Evolutionary conservation across 2,329 filamentous ascomycete genomes (phyloP).

Genomic region (Talaromyces sp.): DNA sequence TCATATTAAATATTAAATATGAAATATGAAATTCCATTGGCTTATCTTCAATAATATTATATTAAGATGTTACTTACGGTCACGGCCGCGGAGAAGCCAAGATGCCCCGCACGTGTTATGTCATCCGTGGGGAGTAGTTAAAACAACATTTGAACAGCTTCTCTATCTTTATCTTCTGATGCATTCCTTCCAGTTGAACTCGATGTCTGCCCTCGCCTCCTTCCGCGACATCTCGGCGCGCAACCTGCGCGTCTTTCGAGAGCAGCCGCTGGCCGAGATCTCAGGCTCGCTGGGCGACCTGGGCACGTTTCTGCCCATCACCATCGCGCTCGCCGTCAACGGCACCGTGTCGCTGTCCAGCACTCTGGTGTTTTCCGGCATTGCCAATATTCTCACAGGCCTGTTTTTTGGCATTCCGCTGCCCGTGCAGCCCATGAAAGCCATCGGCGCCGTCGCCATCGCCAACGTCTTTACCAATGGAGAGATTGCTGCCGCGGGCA

Average conservation of each 20-base stretch:
- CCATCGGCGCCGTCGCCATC: slow-evolving; percentile 88
- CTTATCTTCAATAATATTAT: too few species aligned
- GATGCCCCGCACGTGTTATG: background rate
- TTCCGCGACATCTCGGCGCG: slow-evolving; percentile 31
- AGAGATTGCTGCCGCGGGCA: slow-evolving; percentile 75
- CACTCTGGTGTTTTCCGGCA: slow-evolving; percentile 81
- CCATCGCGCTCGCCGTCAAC: slow-evolving; percentile 76
- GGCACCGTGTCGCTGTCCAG: slow-evolving; percentile 74
- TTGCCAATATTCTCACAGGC: slow-evolving; percentile 82
- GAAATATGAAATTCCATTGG: too few species aligned
- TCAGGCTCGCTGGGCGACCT: slow-evolving; percentile 86
- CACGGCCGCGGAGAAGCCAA: background rate
- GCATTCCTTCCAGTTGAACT: background rate
- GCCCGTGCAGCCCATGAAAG: slow-evolving; percentile 86
- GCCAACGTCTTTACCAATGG: slow-evolving; percentile 59
- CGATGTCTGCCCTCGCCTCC: slow-evolving; percentile 6
- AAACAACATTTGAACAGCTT: too few species aligned
- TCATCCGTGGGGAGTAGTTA: background rate
- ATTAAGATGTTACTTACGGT: too few species aligned
- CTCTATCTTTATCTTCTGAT: background rate
- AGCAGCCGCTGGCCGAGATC: slow-evolving; percentile 65
- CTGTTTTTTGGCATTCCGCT: slow-evolving; percentile 79
- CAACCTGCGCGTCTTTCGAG: slow-evolving; percentile 54
- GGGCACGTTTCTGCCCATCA: slow-evolving; percentile 81
- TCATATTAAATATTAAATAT: background rate